Evolutionary conservation across 2,329 filamentous ascomycete species (phyloP).

Genomic region (Botrytis sinoallii): DNA sequence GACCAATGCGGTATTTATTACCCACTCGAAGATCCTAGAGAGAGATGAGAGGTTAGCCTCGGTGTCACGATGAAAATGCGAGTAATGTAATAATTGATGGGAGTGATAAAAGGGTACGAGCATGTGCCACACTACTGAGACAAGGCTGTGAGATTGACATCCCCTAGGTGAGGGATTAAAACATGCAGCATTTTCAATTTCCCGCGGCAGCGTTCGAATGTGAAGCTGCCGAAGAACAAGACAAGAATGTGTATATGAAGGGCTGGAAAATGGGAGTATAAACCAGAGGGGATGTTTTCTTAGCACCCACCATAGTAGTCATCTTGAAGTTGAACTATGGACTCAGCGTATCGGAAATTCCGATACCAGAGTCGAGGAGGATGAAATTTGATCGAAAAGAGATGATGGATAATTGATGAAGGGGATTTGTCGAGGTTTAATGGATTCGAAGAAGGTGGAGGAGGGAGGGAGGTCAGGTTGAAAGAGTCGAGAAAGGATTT

Average conservation of each 20-base stretch:
- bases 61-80: conserved; percentile 4
- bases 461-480: not conserved
- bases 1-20: conserved; percentile 99
- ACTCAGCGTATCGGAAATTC: conserved; percentile 35
- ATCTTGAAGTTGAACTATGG: conserved; percentile 45
- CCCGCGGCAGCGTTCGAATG: conserved; percentile 23
- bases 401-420: not conserved
- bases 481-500: not conserved
- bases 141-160: conserved; percentile 29
- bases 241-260: conserved; percentile 36
- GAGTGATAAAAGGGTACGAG: conserved; percentile 9
- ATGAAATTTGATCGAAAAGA: not conserved
- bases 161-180: conserved; percentile 20
- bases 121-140: conserved; percentile 25
- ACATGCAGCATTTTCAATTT: not conserved
- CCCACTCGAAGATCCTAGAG: conserved; percentile 92
- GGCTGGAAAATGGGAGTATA: conserved; percentile 41
- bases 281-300: conserved; percentile 40
- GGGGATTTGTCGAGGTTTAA: not conserved
- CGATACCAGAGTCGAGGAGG: conserved; percentile 32
- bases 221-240: not conserved
- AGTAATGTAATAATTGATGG: not conserved
- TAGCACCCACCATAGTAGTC: conserved; percentile 59
- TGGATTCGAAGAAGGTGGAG: not conserved
- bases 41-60: conserved; percentile 29